Evolutionary conservation across 1,139 yeast species (phyloP), one percentile per base, ranked within the genome.

Genomic region (Entelexis sorbosivorans): DNA sequence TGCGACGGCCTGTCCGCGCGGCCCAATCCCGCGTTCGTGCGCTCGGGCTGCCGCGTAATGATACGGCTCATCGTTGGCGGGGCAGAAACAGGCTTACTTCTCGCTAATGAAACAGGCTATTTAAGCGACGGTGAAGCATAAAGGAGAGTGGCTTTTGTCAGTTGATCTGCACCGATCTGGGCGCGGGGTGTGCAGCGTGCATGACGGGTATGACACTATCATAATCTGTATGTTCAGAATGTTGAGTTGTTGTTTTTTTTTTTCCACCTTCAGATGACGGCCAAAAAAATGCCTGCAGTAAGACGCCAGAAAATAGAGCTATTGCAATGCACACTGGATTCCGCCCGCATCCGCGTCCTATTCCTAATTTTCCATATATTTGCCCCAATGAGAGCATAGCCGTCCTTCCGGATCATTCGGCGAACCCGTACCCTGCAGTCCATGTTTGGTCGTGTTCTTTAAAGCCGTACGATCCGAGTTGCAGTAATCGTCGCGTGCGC

Each of bases 121-220:
- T 31, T 31, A 42, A 31, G 45, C 36, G 29, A n/a, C 3, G 14
- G 6, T 7, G n/a, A 20, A 32, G 14, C 29, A 4, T 11, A 10
- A 36, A 4, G 17, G 29, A 22, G 28, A 16, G 19, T 39, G 24
- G 24, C 6, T 16, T 39, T 32, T 42, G 45, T 29, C 45, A 31
- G 29, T 42, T 42, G 45, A 42, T 42, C 45, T 20, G 35, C 14
- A 31, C 45, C 45, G 45, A 42, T 42, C 45, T 28, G 24, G 28
- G 42, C 31, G 32, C 24, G 31, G 42, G 20, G 19, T 13, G 32
- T 20, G 17, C 28, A 22, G 5, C 14, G 31, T 28, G 31, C 31
- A 28, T 5, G 13, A 5, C 6, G 24, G 22, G 38, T 14, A 35
- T 17, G 24, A 20, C 24, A 16, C 22, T 35, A 19, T 19, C 38